Evolutionary conservation across 352 stramenopile species (phyloP).

Genomic region (Globisporangium nodosum): DNA sequence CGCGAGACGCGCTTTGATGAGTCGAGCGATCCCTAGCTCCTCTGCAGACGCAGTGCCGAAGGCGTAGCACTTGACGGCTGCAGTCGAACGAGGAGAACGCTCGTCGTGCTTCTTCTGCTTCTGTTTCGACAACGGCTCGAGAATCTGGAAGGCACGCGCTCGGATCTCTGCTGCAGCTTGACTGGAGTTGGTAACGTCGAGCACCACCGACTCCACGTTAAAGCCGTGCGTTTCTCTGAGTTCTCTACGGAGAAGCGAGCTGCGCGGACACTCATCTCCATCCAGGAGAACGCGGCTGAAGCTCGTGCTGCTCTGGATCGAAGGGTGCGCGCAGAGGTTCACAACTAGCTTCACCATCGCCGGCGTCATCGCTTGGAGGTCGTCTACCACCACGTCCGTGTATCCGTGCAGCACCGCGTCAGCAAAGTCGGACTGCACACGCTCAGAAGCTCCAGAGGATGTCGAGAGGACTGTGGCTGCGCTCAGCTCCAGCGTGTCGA

Average conservation of each 20-base stretch:
- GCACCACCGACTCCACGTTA: background rate
- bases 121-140: background rate
- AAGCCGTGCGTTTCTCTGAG: conserved; percentile 8
- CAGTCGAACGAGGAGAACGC: background rate
- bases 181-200: background rate
- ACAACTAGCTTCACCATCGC: conserved; percentile 52
- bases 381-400: conserved; percentile 67
- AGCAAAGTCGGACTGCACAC: conserved; percentile 24
- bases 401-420: conserved; percentile 30
- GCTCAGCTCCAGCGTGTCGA: conserved; percentile 35
- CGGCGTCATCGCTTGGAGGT: conserved; percentile 60
- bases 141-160: conserved; percentile 2
- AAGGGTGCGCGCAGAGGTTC: conserved; percentile 27
- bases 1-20: conserved; percentile 8
- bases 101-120: background rate
- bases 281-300: conserved; percentile 42
- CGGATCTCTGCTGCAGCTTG: conserved; percentile 5
- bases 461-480: background rate
- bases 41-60: conserved; percentile 19
- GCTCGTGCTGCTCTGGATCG: conserved; percentile 45
- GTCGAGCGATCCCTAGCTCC: conserved; percentile 12
- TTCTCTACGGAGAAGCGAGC: conserved; percentile 29
- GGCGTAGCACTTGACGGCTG: conserved; percentile 9
- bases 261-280: conserved; percentile 23
- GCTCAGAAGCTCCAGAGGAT: conserved; percentile 9